phyloP scores from a whole-genome alignment of 768 basidiomycete genomes.

The Pleurotus sapidus region DNA sequence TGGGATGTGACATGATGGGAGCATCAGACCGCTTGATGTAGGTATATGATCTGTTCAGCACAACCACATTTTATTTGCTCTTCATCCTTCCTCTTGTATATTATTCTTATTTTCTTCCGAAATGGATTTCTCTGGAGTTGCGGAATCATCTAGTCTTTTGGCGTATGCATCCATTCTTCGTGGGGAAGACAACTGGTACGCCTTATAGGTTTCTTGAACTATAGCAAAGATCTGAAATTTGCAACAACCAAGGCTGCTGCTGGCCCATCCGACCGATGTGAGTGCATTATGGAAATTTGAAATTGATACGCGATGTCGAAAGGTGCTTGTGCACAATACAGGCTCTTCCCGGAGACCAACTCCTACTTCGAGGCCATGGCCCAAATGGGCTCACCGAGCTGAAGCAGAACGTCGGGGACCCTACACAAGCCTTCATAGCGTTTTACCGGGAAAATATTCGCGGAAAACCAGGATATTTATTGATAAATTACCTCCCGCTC shows the following conservation, averaged over 20 bases:
- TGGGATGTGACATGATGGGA: slow-evolving; percentile 7
- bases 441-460: slow-evolving; percentile 43
- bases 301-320: background rate
- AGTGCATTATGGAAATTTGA: background rate
- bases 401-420: slow-evolving; percentile 39
- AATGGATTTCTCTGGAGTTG: background rate
- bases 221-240: background rate
- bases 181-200: slow-evolving; percentile 19
- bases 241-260: background rate
- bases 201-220: background rate
- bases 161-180: slow-evolving; percentile 18
- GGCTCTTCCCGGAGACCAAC: slow-evolving; percentile 30
- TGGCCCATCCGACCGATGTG: background rate
- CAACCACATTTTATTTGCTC: background rate
- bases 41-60: background rate
- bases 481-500: slow-evolving; percentile 46
- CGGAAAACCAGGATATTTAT: slow-evolving; percentile 31
- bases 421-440: slow-evolving; percentile 37
- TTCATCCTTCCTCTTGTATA: no score
- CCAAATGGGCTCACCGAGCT: slow-evolving; percentile 41
- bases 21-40: background rate
- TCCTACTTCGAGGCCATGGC: slow-evolving; percentile 38
- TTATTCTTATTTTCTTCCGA: background rate
- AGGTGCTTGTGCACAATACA: slow-evolving; percentile 5
- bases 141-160: background rate